phyloP scores from a whole-genome alignment of 192 early-diverging fungal genomes.

The Anaeromyces robustus region DNA sequence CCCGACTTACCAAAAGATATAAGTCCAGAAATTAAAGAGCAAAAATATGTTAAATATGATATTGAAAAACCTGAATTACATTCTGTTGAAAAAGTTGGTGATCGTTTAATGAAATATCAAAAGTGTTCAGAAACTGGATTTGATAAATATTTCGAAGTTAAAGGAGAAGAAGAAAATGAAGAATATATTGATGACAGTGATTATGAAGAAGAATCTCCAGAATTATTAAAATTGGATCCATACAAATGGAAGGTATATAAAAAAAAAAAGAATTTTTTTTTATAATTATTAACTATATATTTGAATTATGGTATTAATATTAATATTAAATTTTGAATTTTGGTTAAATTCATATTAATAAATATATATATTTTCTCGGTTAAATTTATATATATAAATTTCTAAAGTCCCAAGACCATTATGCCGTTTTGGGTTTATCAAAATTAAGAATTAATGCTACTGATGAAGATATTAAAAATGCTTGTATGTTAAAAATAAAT shows the following conservation, averaged over 20 bases:
- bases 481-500: constrained; percentile 17
- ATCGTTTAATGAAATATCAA: neutral
- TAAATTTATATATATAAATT: too few species aligned
- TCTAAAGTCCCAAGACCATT: constrained; percentile 78
- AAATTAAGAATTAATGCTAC: constrained; percentile 74
- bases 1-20: neutral
- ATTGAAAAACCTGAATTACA: neutral
- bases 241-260: constrained; percentile 74
- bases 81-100: neutral
- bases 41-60: neutral
- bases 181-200: constrained; percentile 49
- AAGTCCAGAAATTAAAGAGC: neutral
- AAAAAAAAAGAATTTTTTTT: neutral
- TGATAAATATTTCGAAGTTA: neutral
- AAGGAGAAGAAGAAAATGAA: constrained; percentile 9
- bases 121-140: neutral
- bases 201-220: constrained; percentile 60
- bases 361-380: too few species aligned
- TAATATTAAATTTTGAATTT: too few species aligned
- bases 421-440: constrained; percentile 84
- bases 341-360: too few species aligned
- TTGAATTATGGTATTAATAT: too few species aligned
- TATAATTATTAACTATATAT: neutral
- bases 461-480: constrained; percentile 84
- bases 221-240: constrained; percentile 67